Base-by-base conservation (phyloP, 1,139 yeast species). In the Yamadazyma atlantica region DNA sequence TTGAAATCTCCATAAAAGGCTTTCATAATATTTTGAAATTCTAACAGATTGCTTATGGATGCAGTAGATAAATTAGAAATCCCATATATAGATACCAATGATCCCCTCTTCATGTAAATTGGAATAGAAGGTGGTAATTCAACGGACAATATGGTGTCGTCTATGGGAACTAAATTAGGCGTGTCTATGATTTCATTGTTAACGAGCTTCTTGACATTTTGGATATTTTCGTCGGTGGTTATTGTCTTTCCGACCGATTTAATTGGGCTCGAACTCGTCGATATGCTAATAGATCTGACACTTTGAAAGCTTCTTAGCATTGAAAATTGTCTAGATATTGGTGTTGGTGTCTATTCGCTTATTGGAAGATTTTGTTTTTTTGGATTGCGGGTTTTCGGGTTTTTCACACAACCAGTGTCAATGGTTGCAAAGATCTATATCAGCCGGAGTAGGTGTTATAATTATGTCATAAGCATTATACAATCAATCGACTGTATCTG, bases 51-150 rank as follows among this genome's bases (percentile, higher is more conserved):
- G 10, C 61, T 53, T 3, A 69, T 55, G 10, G 62, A 44, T 13
- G 55, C 45, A 2, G 53, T 40, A 3, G 55, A 45, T 14, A 54
- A 40, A 19, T 44, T 48, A 1, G 54, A 53, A 8, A 60, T 44
- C 0, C 77, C 77, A 40, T 64, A 70, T 3, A 79, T 57, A 4
- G 81, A 65, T 38, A 80, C 54, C 27, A 80, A 52, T 0, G 82
- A 63, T 2, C 79, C 76, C 28, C 69, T 60, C 35, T 71, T 66
- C 15, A 78, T 54, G 43, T 64, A 62, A 3, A 78, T 57, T 0
- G 85, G 83, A 1, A 77, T 64, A 0, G 85, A 78, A 2, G 85
- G 80, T 1, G 82, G 80, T n/a, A 75, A 54, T 2, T 66, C 60
- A 10, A 78, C 53, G 2, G 75, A 61, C 29, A 76, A 52, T 0